phyloP scores from a whole-genome alignment of 768 basidiomycete species.

The Boletus reticuloceps region DNA sequence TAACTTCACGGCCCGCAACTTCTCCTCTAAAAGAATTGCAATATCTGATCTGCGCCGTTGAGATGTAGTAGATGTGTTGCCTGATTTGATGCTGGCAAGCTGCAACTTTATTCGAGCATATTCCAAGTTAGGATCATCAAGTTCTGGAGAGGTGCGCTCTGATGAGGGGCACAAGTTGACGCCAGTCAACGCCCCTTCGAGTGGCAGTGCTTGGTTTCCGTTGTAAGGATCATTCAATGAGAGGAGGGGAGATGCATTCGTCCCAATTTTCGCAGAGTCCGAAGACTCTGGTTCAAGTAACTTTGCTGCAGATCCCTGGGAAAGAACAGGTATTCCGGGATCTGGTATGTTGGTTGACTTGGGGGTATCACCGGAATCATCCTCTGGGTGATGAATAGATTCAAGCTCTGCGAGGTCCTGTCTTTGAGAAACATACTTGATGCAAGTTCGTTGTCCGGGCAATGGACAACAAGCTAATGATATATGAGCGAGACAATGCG shows the following conservation, averaged over 20 bases:
- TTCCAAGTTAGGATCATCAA: slow-evolving; percentile 55
- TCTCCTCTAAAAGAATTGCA: slow-evolving; percentile 41
- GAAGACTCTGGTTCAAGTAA: not conserved
- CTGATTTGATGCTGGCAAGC: slow-evolving; percentile 45
- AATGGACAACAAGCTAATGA: slow-evolving; percentile 61
- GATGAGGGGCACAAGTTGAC: slow-evolving; percentile 21
- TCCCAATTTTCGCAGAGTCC: slow-evolving; percentile 33
- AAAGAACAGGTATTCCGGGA: not conserved
- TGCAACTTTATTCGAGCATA: slow-evolving; percentile 65
- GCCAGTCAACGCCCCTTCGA: slow-evolving; percentile 6
- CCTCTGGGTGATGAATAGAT: slow-evolving; percentile 5
- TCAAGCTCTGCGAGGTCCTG: not conserved
- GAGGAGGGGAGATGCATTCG: slow-evolving; percentile 39
- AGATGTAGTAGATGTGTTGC: slow-evolving; percentile 20
- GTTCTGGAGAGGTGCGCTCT: slow-evolving; percentile 35
- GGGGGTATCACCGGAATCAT: slow-evolving; percentile 11
- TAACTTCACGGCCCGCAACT: slow-evolving; percentile 44
- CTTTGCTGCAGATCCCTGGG: not conserved
- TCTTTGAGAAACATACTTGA: slow-evolving; percentile 24
- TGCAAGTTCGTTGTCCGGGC: slow-evolving; percentile 56
- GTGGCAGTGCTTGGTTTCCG: not conserved
- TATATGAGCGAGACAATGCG: slow-evolving; percentile 5
- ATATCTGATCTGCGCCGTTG: slow-evolving; percentile 26
- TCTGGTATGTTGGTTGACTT: slow-evolving; percentile 2
- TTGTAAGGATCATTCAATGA: slow-evolving; percentile 23